These are phyloP conservation scores for Hericium alpestre DNA, from an alignment of 768 basidiomycete species.

Conservation along the genomic window DNA sequence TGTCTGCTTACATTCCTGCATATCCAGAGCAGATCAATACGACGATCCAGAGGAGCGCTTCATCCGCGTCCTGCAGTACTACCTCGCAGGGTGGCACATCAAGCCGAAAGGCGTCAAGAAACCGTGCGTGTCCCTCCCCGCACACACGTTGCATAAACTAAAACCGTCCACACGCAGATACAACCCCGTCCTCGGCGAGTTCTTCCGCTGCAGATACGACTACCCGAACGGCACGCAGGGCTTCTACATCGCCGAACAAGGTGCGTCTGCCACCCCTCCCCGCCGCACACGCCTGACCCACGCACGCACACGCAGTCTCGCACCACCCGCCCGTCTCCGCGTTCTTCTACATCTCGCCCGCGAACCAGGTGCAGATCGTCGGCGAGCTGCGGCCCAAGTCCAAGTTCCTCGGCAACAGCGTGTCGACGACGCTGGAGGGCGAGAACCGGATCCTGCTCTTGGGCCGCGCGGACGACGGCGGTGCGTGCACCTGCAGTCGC, in stretches of 20 bases:
- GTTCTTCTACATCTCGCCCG: conserved; percentile 92
- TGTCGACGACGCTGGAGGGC: conserved; percentile 93
- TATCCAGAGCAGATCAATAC: conserved; percentile 62
- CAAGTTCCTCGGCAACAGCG: conserved; percentile 93
- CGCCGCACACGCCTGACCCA: not conserved
- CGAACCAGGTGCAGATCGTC: conserved; percentile 75
- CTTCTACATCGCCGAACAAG: conserved; percentile 96
- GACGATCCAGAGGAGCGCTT: conserved; percentile 84
- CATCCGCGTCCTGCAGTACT: conserved; percentile 83
- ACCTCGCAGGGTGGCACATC: conserved; percentile 99
- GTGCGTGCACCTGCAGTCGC: conserved; percentile 31
- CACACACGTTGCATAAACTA: conserved; percentile 1
- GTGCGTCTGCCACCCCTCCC: conserved; percentile 23
- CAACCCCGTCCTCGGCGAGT: conserved; percentile 94
- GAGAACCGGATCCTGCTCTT: conserved; percentile 82
- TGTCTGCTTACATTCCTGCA: conserved; percentile 3
- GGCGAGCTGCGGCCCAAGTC: conserved; percentile 95
- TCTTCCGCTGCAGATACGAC: conserved; percentile 92
- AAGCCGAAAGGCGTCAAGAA: conserved; percentile 99
- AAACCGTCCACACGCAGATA: conserved; percentile 43
- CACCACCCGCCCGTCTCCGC: conserved; percentile 92
- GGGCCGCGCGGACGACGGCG: conserved; percentile 77
- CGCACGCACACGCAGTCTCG: conserved; percentile 48
- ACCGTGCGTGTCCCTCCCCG: conserved; percentile 51
- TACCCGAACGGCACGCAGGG: conserved; percentile 88